Evolutionary conservation across 257 asterid genomes (phyloP), one percentile per base, ranked within the genome.

Genomic region (Eustoma russellianum): DNA sequence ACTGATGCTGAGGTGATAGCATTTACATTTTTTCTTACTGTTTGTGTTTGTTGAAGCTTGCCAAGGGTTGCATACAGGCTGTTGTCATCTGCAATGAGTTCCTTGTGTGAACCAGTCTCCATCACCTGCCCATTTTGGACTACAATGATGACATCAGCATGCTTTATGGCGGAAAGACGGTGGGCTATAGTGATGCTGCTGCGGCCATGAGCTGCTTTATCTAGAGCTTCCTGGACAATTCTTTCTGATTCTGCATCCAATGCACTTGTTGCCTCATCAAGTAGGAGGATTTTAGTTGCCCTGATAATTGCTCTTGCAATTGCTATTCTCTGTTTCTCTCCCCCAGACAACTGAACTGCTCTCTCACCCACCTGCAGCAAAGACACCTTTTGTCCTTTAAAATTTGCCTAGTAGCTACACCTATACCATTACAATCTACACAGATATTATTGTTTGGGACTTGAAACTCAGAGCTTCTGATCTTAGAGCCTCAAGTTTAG

Each of bases 231-330:
- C 50, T 87, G 95, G 50, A 91, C 95, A 3, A 72, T 75, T 9
- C 90, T 62, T 43, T 91, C 98, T 1, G 98, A 87, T 71, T 91
- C 88, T 0, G 93, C 80, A 74, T 91, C 98, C 0, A 91, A 74
- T 30, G 98, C 98, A 57, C 98, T 91, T 0, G 98, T 91, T 64
- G 98, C 96, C 69, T 90, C 97, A 45, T 90, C 97, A 0, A 90
- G 83, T 14, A 90, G 85, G 61, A 90, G 95, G 33, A 90, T 78
- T 71, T 78, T 80, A 3, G 97, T 96, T 7, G 88, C 70, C 50
- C 76, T 88, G 33, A 90, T 81, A 41, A 80, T 57, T 53, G 97
- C 97, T 73, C 97, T 79, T 6, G 97, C 97, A 53, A 90, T 86
- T 49, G 95, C 96, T 52, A 91, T 82, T 62, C 96, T 84, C 69